Base-by-base conservation (phyloP, 2,329 filamentous ascomycete species). In the Aschersonia sp. region DNA sequence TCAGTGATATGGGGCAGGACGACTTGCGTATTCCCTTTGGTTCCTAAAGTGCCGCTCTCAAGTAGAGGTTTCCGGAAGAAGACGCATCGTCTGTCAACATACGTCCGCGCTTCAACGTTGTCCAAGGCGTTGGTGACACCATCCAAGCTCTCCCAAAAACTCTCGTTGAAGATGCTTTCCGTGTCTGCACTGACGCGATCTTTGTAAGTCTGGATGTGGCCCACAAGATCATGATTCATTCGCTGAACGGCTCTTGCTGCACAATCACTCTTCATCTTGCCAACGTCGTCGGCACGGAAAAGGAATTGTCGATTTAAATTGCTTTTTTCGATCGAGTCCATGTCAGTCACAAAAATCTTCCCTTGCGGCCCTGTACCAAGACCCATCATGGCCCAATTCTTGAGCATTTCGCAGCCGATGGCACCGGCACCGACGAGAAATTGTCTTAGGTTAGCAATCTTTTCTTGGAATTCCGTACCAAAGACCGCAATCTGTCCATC, bases 331-430 rank as follows among this genome's bases (percentile, higher is more conserved):
- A 98, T 98, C 47, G 89, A 89, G 61, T 98, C 92, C 81, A 95
- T 97, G 63, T 98, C 92, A 11, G 94, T 97, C 45, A 98, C 85
- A 50, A 72, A 87, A 58, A 98, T 94, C 65, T 85, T 84, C 58
- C 92, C 92, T 45, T 88, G 78, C 4, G 87, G 86, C 4, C 92
- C 92, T 43, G 85, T 86, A 43, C 84, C 90, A 32, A 98, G 73
- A 55, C 92, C 92, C 63, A 97, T 94, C 89, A 98, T 94, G 37
- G 94, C 90, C 89, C 92, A 98, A 66, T 97, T 97, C 78, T 98
- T 98, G 56, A 98, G 71, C 85, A 97, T 98, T 63, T 98, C 92
- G 60, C 92, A 98, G 43, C 92, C 92, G 63, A 98, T 98, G 53
- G 94, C 92, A 58, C 92, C 92, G 44, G 92, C 87, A 56, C 92